Conservation (phyloP, 2,329 filamentous ascomycete genomes). For the Aciculosporium take region DNA sequence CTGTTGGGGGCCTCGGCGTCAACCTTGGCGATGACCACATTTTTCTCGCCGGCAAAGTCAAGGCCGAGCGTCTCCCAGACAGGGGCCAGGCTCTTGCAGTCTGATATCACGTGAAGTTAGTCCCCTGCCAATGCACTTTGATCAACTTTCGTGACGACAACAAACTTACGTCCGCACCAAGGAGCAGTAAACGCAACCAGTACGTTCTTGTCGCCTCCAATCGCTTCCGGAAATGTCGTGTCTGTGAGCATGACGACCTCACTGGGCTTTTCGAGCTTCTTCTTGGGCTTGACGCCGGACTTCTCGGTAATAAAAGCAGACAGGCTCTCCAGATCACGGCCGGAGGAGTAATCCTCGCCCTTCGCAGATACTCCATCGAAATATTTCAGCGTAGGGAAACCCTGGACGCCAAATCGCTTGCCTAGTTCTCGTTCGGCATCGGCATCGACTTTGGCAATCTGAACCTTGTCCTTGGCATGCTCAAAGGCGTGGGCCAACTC, state of each 20-base stretch:
- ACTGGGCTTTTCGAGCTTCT: conserved; percentile 58
- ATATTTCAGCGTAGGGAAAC: conserved; percentile 94
- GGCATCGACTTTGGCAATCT: conserved; percentile 91
- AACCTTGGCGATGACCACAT: conserved; percentile 83
- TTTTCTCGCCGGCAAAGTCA: conserved; percentile 64
- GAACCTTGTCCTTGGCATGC: conserved; percentile 55
- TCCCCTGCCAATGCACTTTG: background rate
- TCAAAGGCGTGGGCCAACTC: conserved; percentile 68
- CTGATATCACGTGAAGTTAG: conserved; percentile 29
- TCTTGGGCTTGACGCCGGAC: conserved; percentile 69
- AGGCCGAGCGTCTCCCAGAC: conserved; percentile 76
- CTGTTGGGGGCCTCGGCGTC: conserved; percentile 80
- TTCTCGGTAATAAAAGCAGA: conserved; percentile 71
- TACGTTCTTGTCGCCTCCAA: conserved; percentile 79
- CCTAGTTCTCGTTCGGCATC: conserved; percentile 77
- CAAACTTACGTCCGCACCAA: conserved; percentile 97
- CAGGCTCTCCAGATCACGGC: conserved; percentile 77
- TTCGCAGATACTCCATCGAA: conserved; percentile 89
- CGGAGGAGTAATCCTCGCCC: conserved; percentile 73
- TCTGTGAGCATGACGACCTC: conserved; percentile 71
- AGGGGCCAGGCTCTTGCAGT: conserved; percentile 92
- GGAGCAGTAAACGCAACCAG: conserved; percentile 94
- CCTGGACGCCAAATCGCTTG: conserved; percentile 75
- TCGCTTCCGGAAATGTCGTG: conserved; percentile 55
- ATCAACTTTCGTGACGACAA: background rate